phyloP scores from a whole-genome alignment of 805 yeast species.

The Candida oleophila region DNA sequence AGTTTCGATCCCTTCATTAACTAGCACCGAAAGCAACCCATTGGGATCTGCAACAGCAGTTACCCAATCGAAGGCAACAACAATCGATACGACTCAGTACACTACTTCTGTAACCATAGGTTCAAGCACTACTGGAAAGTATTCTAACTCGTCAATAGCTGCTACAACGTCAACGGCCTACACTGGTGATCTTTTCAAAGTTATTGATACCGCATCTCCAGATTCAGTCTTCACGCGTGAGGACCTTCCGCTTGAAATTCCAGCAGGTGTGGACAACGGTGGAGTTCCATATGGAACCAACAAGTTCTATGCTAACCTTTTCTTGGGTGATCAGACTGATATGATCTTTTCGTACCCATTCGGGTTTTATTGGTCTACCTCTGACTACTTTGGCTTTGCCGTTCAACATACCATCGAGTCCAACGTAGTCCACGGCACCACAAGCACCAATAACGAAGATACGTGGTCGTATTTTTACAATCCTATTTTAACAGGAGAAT shows the following conservation, averaged over 20 bases:
- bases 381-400: constrained; percentile 55
- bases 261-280: constrained; percentile 45
- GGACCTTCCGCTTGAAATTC: constrained; percentile 44
- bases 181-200: constrained; percentile 46
- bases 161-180: constrained; percentile 10
- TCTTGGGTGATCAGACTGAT: constrained; percentile 52
- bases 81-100: constrained; percentile 21
- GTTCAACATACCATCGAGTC: constrained; percentile 53
- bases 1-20: constrained; percentile 10
- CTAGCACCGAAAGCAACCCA: constrained; percentile 26
- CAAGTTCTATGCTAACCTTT: constrained; percentile 69
- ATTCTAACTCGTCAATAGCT: constrained; percentile 1
- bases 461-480: constrained; percentile 50
- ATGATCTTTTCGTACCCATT: constrained; percentile 69
- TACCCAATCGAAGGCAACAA: constrained; percentile 18
- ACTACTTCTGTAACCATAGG: constrained; percentile 14
- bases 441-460: constrained; percentile 41
- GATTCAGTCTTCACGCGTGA: constrained; percentile 45
- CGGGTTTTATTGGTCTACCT: constrained; percentile 53
- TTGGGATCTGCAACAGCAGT: constrained; percentile 26
- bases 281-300: constrained; percentile 60
- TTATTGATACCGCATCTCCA: constrained; percentile 37
- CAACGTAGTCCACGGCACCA: constrained; percentile 47
- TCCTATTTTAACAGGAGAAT: constrained; percentile 55
- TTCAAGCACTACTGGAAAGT: constrained; percentile 1